These are phyloP conservation scores for Yamadazyma trypodendri DNA, from an alignment of 1,139 yeast genomes.

Conservation along the genomic window DNA sequence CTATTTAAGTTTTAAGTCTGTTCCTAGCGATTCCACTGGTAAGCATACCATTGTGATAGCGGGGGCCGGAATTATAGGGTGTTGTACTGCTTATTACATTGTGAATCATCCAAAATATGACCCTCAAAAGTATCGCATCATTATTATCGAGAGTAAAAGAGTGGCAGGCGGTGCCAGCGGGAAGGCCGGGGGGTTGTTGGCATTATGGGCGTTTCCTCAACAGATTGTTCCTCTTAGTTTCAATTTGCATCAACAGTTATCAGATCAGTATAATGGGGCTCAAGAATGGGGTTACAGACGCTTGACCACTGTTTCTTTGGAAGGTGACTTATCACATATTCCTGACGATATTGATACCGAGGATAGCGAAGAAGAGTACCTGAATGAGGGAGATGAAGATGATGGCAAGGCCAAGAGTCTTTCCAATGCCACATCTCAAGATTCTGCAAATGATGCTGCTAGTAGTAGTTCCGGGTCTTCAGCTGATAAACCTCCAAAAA, in stretches of 20 bases:
- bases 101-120: constrained; percentile 81
- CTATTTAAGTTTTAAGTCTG: constrained; percentile 34
- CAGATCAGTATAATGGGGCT: constrained; percentile 76
- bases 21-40: constrained; percentile 57
- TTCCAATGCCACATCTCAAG: constrained; percentile 4
- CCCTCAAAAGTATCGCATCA: constrained; percentile 70
- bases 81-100: constrained; percentile 87
- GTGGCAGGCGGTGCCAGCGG: constrained; percentile 99
- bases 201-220: constrained; percentile 96
- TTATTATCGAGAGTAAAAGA: constrained; percentile 84
- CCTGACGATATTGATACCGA: constrained; percentile 21
- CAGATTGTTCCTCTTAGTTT: constrained; percentile 90
- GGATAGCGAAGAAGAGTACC: constrained; percentile 17
- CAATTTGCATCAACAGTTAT: constrained; percentile 77
- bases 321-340: constrained; percentile 64
- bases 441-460: constrained; percentile 7
- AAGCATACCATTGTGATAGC: constrained; percentile 72
- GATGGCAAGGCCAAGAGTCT: not conserved
- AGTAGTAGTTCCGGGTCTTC: constrained; percentile 12
- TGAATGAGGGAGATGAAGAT: constrained; percentile 8
- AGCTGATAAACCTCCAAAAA: constrained; percentile 33
- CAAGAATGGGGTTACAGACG: constrained; percentile 92
- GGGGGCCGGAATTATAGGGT: constrained; percentile 97
- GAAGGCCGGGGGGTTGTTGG: constrained; percentile 93
- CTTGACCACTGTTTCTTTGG: constrained; percentile 81